phyloP scores from a whole-genome alignment of 441 rosid genomes.

The Populus hybrid region DNA sequence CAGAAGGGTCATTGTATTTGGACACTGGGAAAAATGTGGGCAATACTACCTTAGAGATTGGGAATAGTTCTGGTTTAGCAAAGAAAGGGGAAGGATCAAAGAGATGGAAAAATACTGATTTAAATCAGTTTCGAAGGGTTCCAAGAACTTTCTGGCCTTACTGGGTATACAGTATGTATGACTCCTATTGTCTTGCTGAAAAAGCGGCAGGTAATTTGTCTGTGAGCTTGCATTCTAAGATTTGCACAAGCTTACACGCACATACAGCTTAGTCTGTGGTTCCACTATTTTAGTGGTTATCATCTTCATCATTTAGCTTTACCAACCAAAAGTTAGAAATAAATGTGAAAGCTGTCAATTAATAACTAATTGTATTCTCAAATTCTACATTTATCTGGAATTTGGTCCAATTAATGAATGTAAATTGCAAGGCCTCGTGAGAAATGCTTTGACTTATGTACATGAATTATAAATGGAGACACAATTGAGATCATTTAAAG shows the following conservation, averaged over 20 bases:
- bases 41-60: slow-evolving; percentile 27
- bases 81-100: slow-evolving; percentile 33
- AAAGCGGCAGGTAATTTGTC: slow-evolving; percentile 72
- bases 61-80: slow-evolving; percentile 27
- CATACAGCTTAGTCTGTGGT: not conserved
- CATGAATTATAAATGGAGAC: not conserved
- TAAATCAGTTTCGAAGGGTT: slow-evolving; percentile 41
- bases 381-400: too few relatives aligned
- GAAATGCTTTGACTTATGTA: not conserved
- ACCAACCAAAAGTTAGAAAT: not conserved
- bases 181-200: slow-evolving; percentile 78
- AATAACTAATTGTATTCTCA: too few relatives aligned
- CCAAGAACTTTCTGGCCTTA: slow-evolving; percentile 79
- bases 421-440: not conserved
- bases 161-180: slow-evolving; percentile 61
- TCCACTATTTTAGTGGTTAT: not conserved
- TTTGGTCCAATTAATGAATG: too few relatives aligned
- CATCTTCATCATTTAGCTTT: not conserved
- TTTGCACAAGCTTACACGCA: not conserved
- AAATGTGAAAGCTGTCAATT: not conserved
- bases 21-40: slow-evolving; percentile 28
- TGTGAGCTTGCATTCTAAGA: not conserved
- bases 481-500: not conserved
- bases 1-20: slow-evolving; percentile 23
- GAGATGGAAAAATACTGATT: slow-evolving; percentile 28